These are phyloP conservation scores for Irpex sp. DNA, from an alignment of 1,284 basidiomycete species.

Conservation along the genomic window DNA sequence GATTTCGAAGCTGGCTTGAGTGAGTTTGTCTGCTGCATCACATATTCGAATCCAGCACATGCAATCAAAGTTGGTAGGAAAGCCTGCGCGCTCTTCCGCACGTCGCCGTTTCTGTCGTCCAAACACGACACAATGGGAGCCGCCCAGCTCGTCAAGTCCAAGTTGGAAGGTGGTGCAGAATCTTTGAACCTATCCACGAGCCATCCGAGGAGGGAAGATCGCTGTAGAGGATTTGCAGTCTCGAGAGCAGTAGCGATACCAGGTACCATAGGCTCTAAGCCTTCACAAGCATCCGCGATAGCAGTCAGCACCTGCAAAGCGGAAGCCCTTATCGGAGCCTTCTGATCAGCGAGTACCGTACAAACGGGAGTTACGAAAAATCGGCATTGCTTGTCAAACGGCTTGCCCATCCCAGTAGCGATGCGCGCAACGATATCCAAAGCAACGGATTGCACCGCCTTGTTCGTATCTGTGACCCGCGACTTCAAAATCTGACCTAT, in stretches of 20 bases:
- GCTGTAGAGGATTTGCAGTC: constrained; percentile 84
- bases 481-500: constrained; percentile 87
- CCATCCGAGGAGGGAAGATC: constrained; percentile 85
- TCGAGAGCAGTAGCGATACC: constrained; percentile 83
- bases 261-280: constrained; percentile 78
- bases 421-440: constrained; percentile 90
- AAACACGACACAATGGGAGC: constrained; percentile 75
- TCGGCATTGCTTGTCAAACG: constrained; percentile 88
- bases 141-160: constrained; percentile 80
- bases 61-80: constrained; percentile 79
- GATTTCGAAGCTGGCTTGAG: constrained; percentile 91
- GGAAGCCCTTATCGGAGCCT: constrained; percentile 80
- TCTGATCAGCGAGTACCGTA: constrained; percentile 90
- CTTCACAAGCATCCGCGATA: constrained; percentile 84
- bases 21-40: constrained; percentile 82
- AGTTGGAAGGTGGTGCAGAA: constrained; percentile 46
- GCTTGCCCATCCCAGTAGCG: constrained; percentile 91
- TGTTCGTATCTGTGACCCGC: constrained; percentile 90
- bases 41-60: constrained; percentile 79
- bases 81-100: constrained; percentile 87
- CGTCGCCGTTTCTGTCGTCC: constrained; percentile 90
- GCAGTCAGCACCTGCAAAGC: constrained; percentile 79
- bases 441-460: constrained; percentile 88
- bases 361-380: constrained; percentile 78
- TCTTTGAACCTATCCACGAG: constrained; percentile 78